Evolutionary conservation across 768 basidiomycete species (phyloP), one percentile per base, ranked within the genome.

Genomic region (Agrocybe chaxingu): DNA sequence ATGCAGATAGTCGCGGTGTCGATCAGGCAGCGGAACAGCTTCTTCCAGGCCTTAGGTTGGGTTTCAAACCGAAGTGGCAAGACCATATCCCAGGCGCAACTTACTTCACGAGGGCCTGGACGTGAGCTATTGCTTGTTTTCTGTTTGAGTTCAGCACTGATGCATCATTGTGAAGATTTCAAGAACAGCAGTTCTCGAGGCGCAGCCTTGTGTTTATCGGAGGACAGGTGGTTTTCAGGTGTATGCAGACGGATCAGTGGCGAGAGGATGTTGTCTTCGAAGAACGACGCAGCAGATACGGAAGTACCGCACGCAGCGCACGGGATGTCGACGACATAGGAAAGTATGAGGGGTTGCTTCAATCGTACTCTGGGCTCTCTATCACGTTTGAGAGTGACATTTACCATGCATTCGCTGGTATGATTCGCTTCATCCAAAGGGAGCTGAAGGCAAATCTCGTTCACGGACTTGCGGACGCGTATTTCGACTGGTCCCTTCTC

Each of bases 401-500:
- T 10, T 55, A 55, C n/a, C 41, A 55, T 33, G 53, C 49, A 0
- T 44, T 55, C 29, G 48, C 45, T 4, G 53, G 48, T 11, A 43
- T 47, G 24, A 43, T 18, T 19, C 37, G 37, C 6, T 33, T 31
- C 12, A 19, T 55, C 42, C 41, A 16, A 10, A 44, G 19, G 2
- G 6, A 37, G 6, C 12, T 55, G 42, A 31, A 37, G 2, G 41
- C 41, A 8, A 47, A 55, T 24, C 37, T 55, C 2, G 50, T 45
- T 18, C 53, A 55, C 13, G 53, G 53, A 2, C 39, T 51, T 18
- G 49, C 53, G 3, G 53, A 51, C 30, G 37, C 35, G 5, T 40
- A 42, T 38, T 51, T 55, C n/a, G 53, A 55, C 31, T 55, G 53
- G 53, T 55, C 47, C 24, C 49, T 55, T 31, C 42, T 55, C 4